phyloP scores from a whole-genome alignment of 805 yeast species.

The Torulaspora franciscae region DNA sequence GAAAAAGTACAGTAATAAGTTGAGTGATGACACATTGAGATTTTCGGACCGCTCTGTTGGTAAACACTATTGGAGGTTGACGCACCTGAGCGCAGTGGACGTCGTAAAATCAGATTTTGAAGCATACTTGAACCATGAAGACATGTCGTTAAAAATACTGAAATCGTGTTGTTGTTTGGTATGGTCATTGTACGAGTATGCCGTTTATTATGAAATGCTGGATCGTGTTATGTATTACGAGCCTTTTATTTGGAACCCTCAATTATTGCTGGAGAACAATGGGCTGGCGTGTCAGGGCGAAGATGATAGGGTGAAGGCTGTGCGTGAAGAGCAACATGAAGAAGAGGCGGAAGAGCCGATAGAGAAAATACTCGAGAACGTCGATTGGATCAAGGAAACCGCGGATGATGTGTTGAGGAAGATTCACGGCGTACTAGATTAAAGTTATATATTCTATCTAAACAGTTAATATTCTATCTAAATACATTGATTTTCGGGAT shows the following conservation, averaged over 20 bases:
- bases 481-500: too few species aligned
- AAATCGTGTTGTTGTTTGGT: constrained; percentile 15
- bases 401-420: constrained; percentile 36
- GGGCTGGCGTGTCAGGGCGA: constrained; percentile 9
- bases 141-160: constrained; percentile 10
- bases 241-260: constrained; percentile 13
- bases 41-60: constrained; percentile 9
- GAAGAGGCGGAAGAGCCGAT: constrained; percentile 1
- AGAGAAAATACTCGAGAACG: constrained; percentile 26
- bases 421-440: constrained; percentile 30
- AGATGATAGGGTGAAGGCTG: constrained; percentile 4
- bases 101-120: constrained; percentile 8
- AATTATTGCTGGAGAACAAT: constrained; percentile 10
- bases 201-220: constrained; percentile 13
- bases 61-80: constrained; percentile 7
- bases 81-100: neutral
- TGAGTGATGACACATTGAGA: neutral
- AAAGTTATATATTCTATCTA: neutral
- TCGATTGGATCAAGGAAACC: constrained; percentile 35
- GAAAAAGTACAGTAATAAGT: neutral
- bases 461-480: neutral
- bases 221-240: constrained; percentile 8
- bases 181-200: constrained; percentile 13
- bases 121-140: neutral
- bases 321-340: neutral